Conservation (phyloP, 805 yeast genomes). For the Blastobotrys peoriensis region DNA sequence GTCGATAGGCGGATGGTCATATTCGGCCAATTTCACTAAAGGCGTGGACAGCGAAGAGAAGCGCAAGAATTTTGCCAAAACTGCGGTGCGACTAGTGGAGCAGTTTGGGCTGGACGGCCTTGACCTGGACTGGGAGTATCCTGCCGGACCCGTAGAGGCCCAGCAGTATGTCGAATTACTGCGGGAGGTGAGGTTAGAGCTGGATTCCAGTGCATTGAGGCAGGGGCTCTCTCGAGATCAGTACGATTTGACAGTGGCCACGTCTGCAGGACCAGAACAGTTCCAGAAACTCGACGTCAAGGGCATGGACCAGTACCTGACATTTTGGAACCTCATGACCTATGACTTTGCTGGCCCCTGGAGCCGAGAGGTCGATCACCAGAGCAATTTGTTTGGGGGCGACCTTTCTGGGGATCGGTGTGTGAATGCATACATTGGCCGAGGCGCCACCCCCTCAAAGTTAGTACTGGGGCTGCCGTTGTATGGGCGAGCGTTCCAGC, state of each 20-base stretch:
- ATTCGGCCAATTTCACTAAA: slow-evolving; percentile 42
- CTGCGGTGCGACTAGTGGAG: slow-evolving; percentile 43
- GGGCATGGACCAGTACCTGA: slow-evolving; percentile 52
- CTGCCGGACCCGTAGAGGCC: slow-evolving; percentile 45
- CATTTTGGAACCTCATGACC: slow-evolving; percentile 84
- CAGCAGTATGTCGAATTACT: slow-evolving; percentile 40
- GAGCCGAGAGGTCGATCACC: slow-evolving; percentile 58
- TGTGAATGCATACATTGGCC: slow-evolving; percentile 37
- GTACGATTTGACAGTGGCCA: slow-evolving; percentile 61
- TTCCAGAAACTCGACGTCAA: slow-evolving; percentile 39
- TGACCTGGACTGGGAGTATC: slow-evolving; percentile 95
- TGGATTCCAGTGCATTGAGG: slow-evolving; percentile 36
- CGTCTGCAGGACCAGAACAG: slow-evolving; percentile 58
- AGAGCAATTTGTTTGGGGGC: slow-evolving; percentile 58
- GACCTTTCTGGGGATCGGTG: slow-evolving; percentile 45
- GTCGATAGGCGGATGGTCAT: slow-evolving; percentile 83
- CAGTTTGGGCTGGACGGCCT: slow-evolving; percentile 77
- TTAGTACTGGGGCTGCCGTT: slow-evolving; percentile 80
- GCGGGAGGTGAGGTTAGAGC: slow-evolving; percentile 32
- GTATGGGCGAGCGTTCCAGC: slow-evolving; percentile 60
- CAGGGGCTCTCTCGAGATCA: slow-evolving; percentile 21
- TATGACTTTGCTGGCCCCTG: slow-evolving; percentile 83
- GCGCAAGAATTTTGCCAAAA: slow-evolving; percentile 42
- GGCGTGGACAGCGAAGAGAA: slow-evolving; percentile 35
- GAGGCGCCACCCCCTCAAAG: slow-evolving; percentile 44